Evolutionary conservation across 2,329 filamentous ascomycete species (phyloP), one percentile per base, ranked within the genome.

Genomic region (Penicillium sp.): DNA sequence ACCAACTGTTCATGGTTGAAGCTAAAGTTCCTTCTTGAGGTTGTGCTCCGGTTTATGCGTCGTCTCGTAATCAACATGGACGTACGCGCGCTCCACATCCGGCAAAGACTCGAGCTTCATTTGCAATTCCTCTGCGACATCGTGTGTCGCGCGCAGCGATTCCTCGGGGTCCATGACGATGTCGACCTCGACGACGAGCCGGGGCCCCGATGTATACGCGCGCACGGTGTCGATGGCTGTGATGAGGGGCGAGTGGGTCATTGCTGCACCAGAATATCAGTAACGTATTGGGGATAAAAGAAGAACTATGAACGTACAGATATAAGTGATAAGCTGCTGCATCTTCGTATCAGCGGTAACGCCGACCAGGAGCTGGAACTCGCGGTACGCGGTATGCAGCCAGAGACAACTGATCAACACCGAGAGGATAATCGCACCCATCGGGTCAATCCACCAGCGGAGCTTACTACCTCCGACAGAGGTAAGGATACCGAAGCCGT

Each of bases 1-100:
- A 26, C 26, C 26, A 26, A 26, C 26, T 4, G 26, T 26, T 26
- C 26, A 26, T 5, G 26, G 26, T 26, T 26, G 26, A 26, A 26
- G 35, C 66, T 73, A 88, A 51, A 89, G 71, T 68, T 89, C 86
- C 78, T 89, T 89, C 76, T 89, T 89, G 74, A 87, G 76, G 66
- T 85, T 88, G 75, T 90, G 93, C 81, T 97, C 93, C 0, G 94
- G 94, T 77, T 95, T 93, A 78, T 98, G 95, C 19, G 90, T 93
- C 4, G 93, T 97, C 81, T 98, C 95, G 71, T 96, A 98, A 77
- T 99, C 95, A 19, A 97, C 93, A 76, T 99, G 95, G 21, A 98
- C 95, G 75, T 97, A 98, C 0, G 93, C 93, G 62, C 95, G 83
- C 84, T 98, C 95, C 9, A 98, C 89, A 74, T 97, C 90, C 0